Evolutionary conservation across 441 rosid species (phyloP), one percentile per base, ranked within the genome.

Genomic region (Jatropha podagrica): DNA sequence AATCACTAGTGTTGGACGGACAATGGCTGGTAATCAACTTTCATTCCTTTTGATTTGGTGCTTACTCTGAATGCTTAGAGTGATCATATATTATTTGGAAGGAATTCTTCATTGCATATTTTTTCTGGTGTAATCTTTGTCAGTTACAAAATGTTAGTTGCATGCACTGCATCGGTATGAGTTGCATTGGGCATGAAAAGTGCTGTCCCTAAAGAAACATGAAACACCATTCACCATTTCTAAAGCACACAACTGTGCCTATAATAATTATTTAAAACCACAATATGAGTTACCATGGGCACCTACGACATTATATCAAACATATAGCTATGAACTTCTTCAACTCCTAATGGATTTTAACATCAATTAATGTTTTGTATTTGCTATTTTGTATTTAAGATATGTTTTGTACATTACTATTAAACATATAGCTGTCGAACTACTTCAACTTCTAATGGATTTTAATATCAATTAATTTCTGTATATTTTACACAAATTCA

Each of bases 11-110:
- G 72, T 88, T 85, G 99, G 99, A 77, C 84, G 74, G 76, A 92
- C 88, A 63, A 94, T 96, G 99, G 90, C 99, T 13, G 97, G 99
- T 96, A 94, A 65, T 72, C 69, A 70, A 68, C 73, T 81, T 80
- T 78, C 64, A 38, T 67, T 78, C 55, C 55, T 32, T 58, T 82
- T 66, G 52, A 32, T 23, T 46, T 44, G 67, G 27, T 73, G 75
- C 41, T 73, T 40, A 42, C 26, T 11, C 38, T 37, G 48, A 65
- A 32, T 69, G 26, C 26, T 20, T 8, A 40, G 60, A 3, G 65
- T 56, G 18, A 13, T 32, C 56, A 41, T 26, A 26, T 41, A 42
- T 69, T 51, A 52, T 38, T 66, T 68, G 3, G 74, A 32, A 42
- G n/a, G 74, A 48, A 52, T 40, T 18, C 13, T 7, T 40, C 12